These are phyloP conservation scores for Urostyla sp. DNA, from an alignment of 73 alveolate genomes.

Conservation along the genomic window DNA sequence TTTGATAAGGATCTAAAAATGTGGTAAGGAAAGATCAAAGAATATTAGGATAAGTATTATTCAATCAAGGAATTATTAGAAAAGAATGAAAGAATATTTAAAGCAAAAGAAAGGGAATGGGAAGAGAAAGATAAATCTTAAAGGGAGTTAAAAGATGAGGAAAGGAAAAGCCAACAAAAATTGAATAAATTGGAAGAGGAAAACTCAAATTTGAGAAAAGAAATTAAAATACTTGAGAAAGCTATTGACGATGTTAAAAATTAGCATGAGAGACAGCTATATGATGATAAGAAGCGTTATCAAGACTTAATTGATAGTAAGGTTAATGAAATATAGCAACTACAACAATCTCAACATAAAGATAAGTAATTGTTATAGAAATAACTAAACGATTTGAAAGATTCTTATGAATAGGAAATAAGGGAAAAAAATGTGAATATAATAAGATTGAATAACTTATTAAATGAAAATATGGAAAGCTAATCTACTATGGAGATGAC, in stretches of 20 bases:
- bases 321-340: neutral
- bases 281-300: neutral
- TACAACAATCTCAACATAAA: neutral
- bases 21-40: too few species aligned
- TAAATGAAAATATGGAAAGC: conserved; percentile 22
- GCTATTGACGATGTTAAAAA: neutral
- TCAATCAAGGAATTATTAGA: too few species aligned
- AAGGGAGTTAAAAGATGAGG: too few species aligned
- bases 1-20: too few species aligned
- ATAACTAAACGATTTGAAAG: conserved; percentile 38
- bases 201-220: neutral
- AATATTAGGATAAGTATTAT: too few species aligned
- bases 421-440: conserved; percentile 55
- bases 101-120: too few species aligned
- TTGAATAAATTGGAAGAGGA: neutral
- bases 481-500: neutral
- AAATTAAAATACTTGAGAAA: neutral
- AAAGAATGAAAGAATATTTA: conserved; percentile 8
- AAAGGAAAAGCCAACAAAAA: neutral
- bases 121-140: too few species aligned
- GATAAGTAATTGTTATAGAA: conserved; percentile 32
- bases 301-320: neutral
- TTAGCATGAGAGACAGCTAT: neutral
- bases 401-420: conserved; percentile 24
- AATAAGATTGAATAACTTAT: conserved; percentile 27